Evolutionary conservation across 306 rosid species (phyloP).

Genomic region (Casuarina cunninghamiana): DNA sequence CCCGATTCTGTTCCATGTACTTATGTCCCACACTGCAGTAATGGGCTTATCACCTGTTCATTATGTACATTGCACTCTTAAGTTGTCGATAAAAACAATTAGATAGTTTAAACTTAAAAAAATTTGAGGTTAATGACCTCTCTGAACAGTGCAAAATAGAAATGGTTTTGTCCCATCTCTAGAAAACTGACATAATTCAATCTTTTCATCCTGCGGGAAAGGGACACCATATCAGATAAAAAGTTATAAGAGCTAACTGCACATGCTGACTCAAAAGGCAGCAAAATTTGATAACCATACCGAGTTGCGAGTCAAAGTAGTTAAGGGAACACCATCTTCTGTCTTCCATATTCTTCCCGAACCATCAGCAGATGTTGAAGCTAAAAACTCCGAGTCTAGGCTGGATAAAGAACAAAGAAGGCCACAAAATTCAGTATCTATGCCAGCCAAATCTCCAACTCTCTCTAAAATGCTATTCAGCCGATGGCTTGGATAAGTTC

Average conservation of each 20-base stretch:
- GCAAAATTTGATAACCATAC: slow-evolving; percentile 40
- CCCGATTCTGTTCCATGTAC: slow-evolving; percentile 91
- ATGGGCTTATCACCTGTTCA: slow-evolving; percentile 63
- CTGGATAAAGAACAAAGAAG: slow-evolving; percentile 44
- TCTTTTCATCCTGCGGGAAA: slow-evolving; percentile 71
- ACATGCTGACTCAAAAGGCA: slow-evolving; percentile 7
- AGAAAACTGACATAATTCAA: slow-evolving; percentile 90
- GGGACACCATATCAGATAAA: slow-evolving; percentile 7
- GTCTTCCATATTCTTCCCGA: slow-evolving; percentile 85
- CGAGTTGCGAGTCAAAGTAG: slow-evolving; percentile 70
- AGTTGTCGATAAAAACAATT: slow-evolving; percentile 25
- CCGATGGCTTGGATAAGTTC: not conserved
- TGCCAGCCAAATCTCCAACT: slow-evolving; percentile 22
- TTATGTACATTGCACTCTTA: not conserved
- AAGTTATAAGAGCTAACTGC: slow-evolving; percentile 18
- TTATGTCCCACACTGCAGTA: slow-evolving; percentile 82
- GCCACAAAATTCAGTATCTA: slow-evolving; percentile 19
- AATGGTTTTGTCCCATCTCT: slow-evolving; percentile 97
- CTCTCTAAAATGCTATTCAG: not conserved
- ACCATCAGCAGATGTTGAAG: slow-evolving; percentile 90
- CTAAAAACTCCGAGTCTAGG: slow-evolving; percentile 85
- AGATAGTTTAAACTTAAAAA: not conserved
- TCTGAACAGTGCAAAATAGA: slow-evolving; percentile 70
- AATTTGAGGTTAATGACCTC: slow-evolving; percentile 47
- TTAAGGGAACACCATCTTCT: slow-evolving; percentile 80